Evolutionary conservation across 169 alveolate genomes (phyloP), one percentile per base, ranked within the genome.

Genomic region (Plasmodium cynomolgi): DNA sequence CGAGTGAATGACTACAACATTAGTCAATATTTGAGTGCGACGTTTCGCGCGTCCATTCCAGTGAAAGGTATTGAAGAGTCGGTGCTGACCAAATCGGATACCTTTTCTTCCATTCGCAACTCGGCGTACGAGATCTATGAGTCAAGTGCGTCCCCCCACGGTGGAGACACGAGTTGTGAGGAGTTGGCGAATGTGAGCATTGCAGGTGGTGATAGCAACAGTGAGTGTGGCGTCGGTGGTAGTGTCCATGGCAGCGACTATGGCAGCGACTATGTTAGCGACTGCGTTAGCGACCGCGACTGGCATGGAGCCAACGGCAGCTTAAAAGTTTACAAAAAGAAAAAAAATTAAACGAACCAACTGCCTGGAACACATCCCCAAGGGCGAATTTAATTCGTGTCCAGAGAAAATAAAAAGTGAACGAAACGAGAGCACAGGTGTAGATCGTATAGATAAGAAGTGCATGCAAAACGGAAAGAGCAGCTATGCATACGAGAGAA

Each of bases 21-120:
- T 58, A 88, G 83, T 88, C 90, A 88, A 23, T 88, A 79, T 88
- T 23, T 80, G 47, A 88, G 81, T 88, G 84, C 68, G 29, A 68
- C 88, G 31, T 77, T 79, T 80, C 80, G 72, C n/a, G 83, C 54
- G 71, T 50, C 90, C 73, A 80, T 26, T 77, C 90, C 90, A 29
- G 68, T 79, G 50, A 80, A 88, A 88, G 54, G 73, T 79, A 88
- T 88, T 20, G 82, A 79, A 88, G 94, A 88, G 81, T 88, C 90
- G 17, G 75, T 58, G 39, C 54, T 88, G 54, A 79, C 47, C 31
- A 88, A 88, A 13, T 88, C 94, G 33, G 94, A 88, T 73, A 77
- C 94, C 11, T 88, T 88, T 80, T 88, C 94, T 41, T 88, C 94
- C 29, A 8, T 77, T 26, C 94, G 31, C 29, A 56, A 88, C 34